A percentile compares a stretch with the other conserved stretches of the same genome.
Evolutionary conservation across 2,329 filamentous ascomycete species (phyloP).

Genomic region (Cytospora piceicola): DNA sequence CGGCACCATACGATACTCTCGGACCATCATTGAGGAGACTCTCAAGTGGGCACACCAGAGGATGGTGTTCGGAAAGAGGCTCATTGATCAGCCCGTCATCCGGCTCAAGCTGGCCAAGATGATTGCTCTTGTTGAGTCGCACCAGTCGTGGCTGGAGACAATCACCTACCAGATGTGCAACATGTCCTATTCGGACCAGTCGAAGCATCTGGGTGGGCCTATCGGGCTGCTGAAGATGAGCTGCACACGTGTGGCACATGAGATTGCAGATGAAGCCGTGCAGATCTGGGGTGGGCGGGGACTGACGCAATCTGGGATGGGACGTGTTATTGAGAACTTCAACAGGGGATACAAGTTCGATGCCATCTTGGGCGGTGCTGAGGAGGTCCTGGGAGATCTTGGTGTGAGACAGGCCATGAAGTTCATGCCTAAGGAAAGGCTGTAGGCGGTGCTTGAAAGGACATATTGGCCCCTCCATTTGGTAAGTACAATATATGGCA

Average conservation of each 20-base stretch:
- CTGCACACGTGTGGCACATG: conserved; percentile 75
- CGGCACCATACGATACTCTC: conserved; percentile 65
- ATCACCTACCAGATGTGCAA: conserved; percentile 88
- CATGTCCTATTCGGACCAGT: conserved; percentile 79
- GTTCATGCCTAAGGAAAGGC: conserved; percentile 80
- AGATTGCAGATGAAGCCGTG: conserved; percentile 80
- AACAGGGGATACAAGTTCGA: conserved; percentile 84
- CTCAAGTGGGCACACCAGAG: conserved; percentile 89
- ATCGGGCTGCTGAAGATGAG: conserved; percentile 84
- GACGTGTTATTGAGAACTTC: conserved; percentile 80
- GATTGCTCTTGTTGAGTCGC: conserved; percentile 80
- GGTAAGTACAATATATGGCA: too few species aligned
- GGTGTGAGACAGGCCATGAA: conserved; percentile 84
- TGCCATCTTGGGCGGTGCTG: conserved; percentile 76
- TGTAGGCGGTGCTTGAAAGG: conserved; percentile 52
- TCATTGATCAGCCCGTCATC: conserved; percentile 83
- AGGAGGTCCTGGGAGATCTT: conserved; percentile 80
- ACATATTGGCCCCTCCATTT: not conserved
- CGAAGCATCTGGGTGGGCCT: conserved; percentile 75
- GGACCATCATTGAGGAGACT: conserved; percentile 78
- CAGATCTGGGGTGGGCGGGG: conserved; percentile 87
- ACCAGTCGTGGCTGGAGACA: conserved; percentile 83
- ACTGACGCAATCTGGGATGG: conserved; percentile 82
- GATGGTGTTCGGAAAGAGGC: conserved; percentile 78
- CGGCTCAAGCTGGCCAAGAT: conserved; percentile 86